Evolutionary conservation across 2,329 filamentous ascomycete species (phyloP), one percentile per base, ranked within the genome.

Genomic region (Pseudocercospora fuligena): DNA sequence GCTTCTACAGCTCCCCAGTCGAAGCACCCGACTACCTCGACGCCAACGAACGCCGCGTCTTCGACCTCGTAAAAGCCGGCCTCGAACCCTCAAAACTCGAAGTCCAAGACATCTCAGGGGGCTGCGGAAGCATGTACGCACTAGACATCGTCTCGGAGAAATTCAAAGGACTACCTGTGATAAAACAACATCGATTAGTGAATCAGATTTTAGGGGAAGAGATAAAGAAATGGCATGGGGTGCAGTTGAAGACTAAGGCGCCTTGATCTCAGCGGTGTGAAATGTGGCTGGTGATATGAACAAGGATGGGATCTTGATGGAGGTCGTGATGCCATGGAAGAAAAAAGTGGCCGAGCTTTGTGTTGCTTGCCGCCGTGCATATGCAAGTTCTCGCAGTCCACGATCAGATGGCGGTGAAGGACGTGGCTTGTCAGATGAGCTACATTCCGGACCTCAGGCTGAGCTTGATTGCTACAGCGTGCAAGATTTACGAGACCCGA

Each of bases 111-210:
- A 88, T 95, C 60, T 92, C 90, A 25, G 92, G 92, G 66, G 92
- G 92, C 31, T 96, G 92, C 80, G 92, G 92, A 9, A 92, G 89
- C 75, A 95, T 95, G 92, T 95, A 95, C 81, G 90, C 89, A 64
- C 90, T 96, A 71, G 90, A 94, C 74, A 89, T 95, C 70, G 86
- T 88, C 57, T 92, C 90, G 7, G 84, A 88, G 56, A 85, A 84
- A 73, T 96, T 96, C 80, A 84, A 85, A 62, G 92, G 92, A 56
- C 78, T 88, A 73, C 85, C 83, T 59, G 88, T 94, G 78, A 86
- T 96, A 67, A 92, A 92, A 84, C 92, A 95, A 82, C 92, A 95
- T 80, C 85, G 91, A 67, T 84, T 94, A 80, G 92, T 96, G 60
- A 94, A 94, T 76, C 82, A 87, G 21, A 86, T 90, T 19, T 82